A percentile compares a stretch with the other conserved stretches of the same genome.
phyloP scores from a whole-genome alignment of 345 rosid species.

The Euphorbia peplus region DNA sequence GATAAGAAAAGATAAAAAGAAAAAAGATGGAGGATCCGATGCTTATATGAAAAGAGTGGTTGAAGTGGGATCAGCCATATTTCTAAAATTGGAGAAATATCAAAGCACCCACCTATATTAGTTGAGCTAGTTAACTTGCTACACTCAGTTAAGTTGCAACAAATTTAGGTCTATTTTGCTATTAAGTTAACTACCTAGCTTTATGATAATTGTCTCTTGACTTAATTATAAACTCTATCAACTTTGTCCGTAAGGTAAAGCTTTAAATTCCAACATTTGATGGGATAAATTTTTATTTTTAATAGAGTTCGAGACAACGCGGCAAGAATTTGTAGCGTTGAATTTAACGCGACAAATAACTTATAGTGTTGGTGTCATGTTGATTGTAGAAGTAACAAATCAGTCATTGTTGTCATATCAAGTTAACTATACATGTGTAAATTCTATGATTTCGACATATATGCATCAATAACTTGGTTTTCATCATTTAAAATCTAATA shows the following conservation, averaged over 20 bases:
- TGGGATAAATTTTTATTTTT: background rate
- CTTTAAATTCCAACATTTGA: background rate
- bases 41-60: conserved; percentile 6
- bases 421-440: too few relatives aligned
- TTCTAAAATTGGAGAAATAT: background rate
- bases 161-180: background rate
- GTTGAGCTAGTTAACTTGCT: conserved; percentile 3
- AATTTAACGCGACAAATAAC: too few relatives aligned
- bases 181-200: background rate
- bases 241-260: background rate
- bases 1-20: background rate
- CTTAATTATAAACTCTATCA: conserved; percentile 5
- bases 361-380: too few relatives aligned
- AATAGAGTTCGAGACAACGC: too few relatives aligned
- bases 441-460: too few relatives aligned
- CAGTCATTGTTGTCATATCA: too few relatives aligned
- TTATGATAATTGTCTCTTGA: conserved; percentile 4
- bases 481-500: too few relatives aligned
- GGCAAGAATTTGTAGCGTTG: too few relatives aligned
- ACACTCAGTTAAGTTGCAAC: background rate
- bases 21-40: conserved; percentile 31
- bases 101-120: background rate
- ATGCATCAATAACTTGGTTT: too few relatives aligned
- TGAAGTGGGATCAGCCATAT: conserved; percentile 5
- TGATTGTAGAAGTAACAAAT: too few relatives aligned